These are phyloP conservation scores for Cladochytrium replicatum DNA, from an alignment of 192 early-diverging fungal species.

Conservation along the genomic window DNA sequence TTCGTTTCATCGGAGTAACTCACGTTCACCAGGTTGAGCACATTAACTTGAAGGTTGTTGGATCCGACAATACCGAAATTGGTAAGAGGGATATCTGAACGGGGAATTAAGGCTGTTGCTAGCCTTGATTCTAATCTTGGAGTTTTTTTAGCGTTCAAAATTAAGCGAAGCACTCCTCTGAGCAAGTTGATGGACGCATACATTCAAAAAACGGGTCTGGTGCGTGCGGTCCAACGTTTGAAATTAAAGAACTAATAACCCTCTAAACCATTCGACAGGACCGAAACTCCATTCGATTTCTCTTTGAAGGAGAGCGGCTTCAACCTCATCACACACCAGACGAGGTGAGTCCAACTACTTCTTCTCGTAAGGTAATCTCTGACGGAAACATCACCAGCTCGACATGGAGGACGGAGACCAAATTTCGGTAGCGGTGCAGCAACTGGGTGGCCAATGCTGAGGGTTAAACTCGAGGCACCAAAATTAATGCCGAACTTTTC, in stretches of 20 bases:
- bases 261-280: slow-evolving; percentile 39
- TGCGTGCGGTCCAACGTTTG: slow-evolving; percentile 7
- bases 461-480: too few species aligned
- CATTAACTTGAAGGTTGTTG: slow-evolving; percentile 87
- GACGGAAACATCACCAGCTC: too few species aligned
- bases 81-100: too few species aligned
- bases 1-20: too few species aligned
- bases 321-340: slow-evolving; percentile 72
- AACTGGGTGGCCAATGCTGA: slow-evolving; percentile 65
- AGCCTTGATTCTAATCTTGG: neutral
- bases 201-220: slow-evolving; percentile 69
- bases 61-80: slow-evolving; percentile 40
- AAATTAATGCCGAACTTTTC: too few species aligned
- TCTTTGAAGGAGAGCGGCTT: slow-evolving; percentile 84
- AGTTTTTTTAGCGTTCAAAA: slow-evolving; percentile 80
- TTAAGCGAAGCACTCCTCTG: slow-evolving; percentile 84
- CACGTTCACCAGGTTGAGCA: too few species aligned
- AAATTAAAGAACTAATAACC: slow-evolving; percentile 1
- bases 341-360: slow-evolving; percentile 41
- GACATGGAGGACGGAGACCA: slow-evolving; percentile 93
- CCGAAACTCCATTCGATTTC: slow-evolving; percentile 71
- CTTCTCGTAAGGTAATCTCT: neutral
- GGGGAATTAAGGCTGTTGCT: slow-evolving; percentile 1
- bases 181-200: slow-evolving; percentile 94
- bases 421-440: slow-evolving; percentile 92